Base-by-base conservation (phyloP, 2,329 filamentous ascomycete genomes). In the Escovopsis weberi region DNA sequence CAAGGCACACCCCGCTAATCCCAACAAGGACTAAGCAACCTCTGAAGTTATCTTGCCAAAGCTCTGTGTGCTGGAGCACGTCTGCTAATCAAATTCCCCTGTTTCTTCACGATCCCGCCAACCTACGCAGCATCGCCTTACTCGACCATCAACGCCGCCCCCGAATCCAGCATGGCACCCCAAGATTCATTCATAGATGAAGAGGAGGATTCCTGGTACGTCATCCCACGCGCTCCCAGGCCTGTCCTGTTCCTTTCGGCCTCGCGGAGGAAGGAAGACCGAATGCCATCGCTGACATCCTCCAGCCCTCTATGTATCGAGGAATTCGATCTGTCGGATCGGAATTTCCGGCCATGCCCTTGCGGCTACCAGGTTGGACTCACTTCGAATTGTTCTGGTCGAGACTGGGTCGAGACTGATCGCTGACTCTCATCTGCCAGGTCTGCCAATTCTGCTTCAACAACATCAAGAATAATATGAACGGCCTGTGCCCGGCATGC, bases 371-470 rank as follows among this genome's bases (percentile, higher is more conserved):
- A 96, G 78, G 89, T 95, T 75, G 36, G 51, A 26, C n/a, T 35
- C 33, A 26, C n/a, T 19, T 39, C 30, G 18, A 26, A 19, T 23
- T 33, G 4, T 36, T n/a, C 8, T 8, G 12, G 10, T 36, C 28
- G 28, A 32, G 28, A 32, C 7, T 32, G 4, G 28, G 11, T 6
- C 26, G 12, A 3, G 4, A 19, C 35, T 26, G 11, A 12, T 26
- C 39, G 23, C 33, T 33, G 18, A 35, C 11, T 12, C 26, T 30
- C 12, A 10, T 37, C 10, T 37, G 36, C 0, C 28, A 95, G 88
- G 89, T 98, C 61, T 98, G 91, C 65, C 93, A 98, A 70, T 98
- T 98, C 66, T 98, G 91, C 67, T 98, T 89, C 70, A 95, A 98
- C 66, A 98, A 96, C 61, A 93, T 98, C 61, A 94, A 93, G 66